Percentiles rank a stretch among this genome's conserved stretches.
These are phyloP conservation scores for Aspergillus intermedius DNA, from an alignment of 2,329 filamentous ascomycete genomes.

Conservation along the genomic window DNA sequence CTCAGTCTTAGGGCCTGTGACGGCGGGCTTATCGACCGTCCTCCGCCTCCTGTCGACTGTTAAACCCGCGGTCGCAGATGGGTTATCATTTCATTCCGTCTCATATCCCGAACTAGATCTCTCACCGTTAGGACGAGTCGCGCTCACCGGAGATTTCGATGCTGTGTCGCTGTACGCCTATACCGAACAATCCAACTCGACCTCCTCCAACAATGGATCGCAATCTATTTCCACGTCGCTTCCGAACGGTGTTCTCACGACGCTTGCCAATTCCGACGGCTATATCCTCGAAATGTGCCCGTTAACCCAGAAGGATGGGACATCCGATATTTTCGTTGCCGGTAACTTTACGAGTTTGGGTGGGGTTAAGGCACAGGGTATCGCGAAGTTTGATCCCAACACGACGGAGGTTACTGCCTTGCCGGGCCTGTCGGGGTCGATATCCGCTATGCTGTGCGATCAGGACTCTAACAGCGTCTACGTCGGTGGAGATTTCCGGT, in stretches of 20 bases:
- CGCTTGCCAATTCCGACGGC: conserved; percentile 70
- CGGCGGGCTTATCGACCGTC: conserved; percentile 32
- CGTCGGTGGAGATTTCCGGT: conserved; percentile 79
- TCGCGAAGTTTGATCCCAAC: conserved; percentile 73
- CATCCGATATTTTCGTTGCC: conserved; percentile 71
- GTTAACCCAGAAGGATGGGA: conserved; percentile 61
- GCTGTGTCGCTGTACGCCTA: conserved; percentile 87
- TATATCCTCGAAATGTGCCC: conserved; percentile 84
- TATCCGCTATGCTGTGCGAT: conserved; percentile 79
- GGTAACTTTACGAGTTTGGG: conserved; percentile 94
- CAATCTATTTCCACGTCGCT: conserved; percentile 73
- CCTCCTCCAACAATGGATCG: conserved; percentile 63
- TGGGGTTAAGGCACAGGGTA: conserved; percentile 65
- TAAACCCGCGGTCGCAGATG: conserved; percentile 18
- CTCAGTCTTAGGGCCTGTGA: conserved; percentile 42
- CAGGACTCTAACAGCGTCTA: conserved; percentile 71
- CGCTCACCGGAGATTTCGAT: conserved; percentile 81
- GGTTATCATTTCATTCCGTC: conserved; percentile 31
- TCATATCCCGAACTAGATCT: conserved; percentile 56
- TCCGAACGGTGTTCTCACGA: conserved; percentile 76
- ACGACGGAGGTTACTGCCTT: conserved; percentile 66
- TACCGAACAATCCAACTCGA: conserved; percentile 63
- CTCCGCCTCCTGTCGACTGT: conserved; percentile 18
- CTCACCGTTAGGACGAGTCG: conserved; percentile 70
- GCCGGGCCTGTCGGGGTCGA: conserved; percentile 72